Base-by-base conservation (phyloP, 139 green algal genomes). In the Tetradesmus obliquus region DNA sequence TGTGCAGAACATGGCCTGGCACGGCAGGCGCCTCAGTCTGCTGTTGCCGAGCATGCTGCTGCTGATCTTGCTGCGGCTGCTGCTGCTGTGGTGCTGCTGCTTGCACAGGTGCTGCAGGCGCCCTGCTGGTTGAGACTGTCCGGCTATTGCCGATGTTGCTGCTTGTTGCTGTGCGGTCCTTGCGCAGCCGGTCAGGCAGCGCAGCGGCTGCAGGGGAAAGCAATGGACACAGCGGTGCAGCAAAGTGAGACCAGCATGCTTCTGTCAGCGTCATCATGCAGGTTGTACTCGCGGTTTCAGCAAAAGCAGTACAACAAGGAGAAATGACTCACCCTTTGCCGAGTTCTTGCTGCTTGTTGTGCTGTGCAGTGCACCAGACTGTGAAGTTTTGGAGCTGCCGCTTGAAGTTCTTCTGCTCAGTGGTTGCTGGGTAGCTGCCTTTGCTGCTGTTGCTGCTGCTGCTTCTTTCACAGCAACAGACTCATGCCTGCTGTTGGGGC, bases 31-130 rank as follows among this genome's bases (percentile, higher is more conserved):
- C 54, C 19, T 53, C 5, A 8, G 45, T 55, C 15, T 87, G 82
- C 55, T 87, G 82, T 17, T 71, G 82, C 82, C 66, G 81, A 6
- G 54, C 53, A n/a, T 87, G 55, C 82, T 87, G 82, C 82, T 87
- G 82, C 54, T 79, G 57, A 57, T 87, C 54, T 54, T 87, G 55
- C 54, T 87, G 82, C 82, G 53, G 84, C 7, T 80, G 58, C 15
- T 72, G 54, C 57, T 76, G 66, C 57, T 57, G n/a, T 24, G 66
- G 3, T 6, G 66, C 12, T 76, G 66, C 66, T 76, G 66, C 66
- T 3, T 76, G 66, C 15, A 24, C 66, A 3, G 66, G 5, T n/a
- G 15, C 17, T 76, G 66, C 66, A 76, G 66, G 66, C 12, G 66
- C 66, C 66, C 66, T 76, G 66, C 66, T 76, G 66, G 66, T 13